phyloP scores from a whole-genome alignment of 805 yeast species.

The Candida suzukii region DNA sequence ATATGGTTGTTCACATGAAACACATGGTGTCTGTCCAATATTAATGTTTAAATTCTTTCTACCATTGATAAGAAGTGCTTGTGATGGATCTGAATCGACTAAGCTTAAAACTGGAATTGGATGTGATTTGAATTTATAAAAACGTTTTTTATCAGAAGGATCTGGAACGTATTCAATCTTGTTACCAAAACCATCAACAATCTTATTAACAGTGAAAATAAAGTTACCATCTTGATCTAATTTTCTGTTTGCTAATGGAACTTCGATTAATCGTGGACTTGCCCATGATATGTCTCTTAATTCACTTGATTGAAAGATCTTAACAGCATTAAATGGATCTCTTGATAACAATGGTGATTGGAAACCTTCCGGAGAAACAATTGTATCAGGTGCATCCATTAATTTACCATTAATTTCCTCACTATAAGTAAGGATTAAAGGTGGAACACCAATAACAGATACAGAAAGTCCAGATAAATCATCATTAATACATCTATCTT shows the following conservation, averaged over 20 bases:
- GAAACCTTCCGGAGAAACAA: conserved; percentile 35
- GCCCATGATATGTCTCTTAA: conserved; percentile 33
- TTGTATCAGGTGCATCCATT: conserved; percentile 19
- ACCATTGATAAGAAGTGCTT: conserved; percentile 23
- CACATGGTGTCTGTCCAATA: conserved; percentile 14
- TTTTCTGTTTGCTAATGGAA: conserved; percentile 20
- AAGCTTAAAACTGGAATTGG: conserved; percentile 47
- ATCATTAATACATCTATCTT: conserved; percentile 62
- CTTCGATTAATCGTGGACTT: conserved; percentile 16
- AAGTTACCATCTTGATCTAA: conserved; percentile 40
- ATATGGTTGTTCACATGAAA: conserved; percentile 41
- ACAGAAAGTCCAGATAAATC: conserved; percentile 37
- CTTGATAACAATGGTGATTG: conserved; percentile 40
- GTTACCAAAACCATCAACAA: conserved; percentile 66
- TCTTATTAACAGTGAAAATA: conserved; percentile 47
- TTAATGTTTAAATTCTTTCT: conserved; percentile 25
- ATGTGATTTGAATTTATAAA: conserved; percentile 43
- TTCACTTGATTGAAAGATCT: conserved; percentile 24
- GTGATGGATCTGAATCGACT: conserved; percentile 25
- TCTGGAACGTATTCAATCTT: conserved; percentile 33
- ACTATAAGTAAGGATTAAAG: conserved; percentile 52
- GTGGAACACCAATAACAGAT: conserved; percentile 69
- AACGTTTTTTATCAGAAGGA: conserved; percentile 29
- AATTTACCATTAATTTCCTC: conserved; percentile 33
- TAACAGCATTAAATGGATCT: conserved; percentile 10